Evolutionary conservation across 169 alveolate species (phyloP), one percentile per base, ranked within the genome.

Genomic region (Gregarina niphandrodes): DNA sequence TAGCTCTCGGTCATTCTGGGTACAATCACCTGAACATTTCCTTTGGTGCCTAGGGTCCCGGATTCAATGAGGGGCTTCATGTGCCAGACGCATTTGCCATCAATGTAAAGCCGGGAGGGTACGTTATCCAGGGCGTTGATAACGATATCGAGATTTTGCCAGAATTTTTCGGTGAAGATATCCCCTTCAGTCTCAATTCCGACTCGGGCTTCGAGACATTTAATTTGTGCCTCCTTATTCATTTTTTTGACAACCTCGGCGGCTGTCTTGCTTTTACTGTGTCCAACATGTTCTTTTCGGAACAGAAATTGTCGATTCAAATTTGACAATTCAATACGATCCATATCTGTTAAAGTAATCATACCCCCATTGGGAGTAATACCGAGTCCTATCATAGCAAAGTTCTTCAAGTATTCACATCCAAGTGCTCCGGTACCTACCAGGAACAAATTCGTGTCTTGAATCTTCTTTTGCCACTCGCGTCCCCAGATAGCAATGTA

Each of bases 31-130:
- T 42, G 50, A 7, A 73, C 77, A 55, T 72, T 86, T 24, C 96
- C 97, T 64, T 88, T 82, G 0, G 97, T 87, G 18, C 98, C 98
- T 23, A 90, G 70, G 13, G 99, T 93, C 28, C 98, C 99, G 1
- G 95, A 80, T 65, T 90, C 98, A 45, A 93, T 67, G 44, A 89
- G 73, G 6, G 98, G 96, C 61, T 80, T 88, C 50, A 71, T 79
- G 59, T 82, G 88, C 89, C 95, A 87, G 21, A 91, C 91, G 54
- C 98, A 90, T 48, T 89, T 81, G 22, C 75, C 69, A 61, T 93
- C 97, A 20, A 93, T 90, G 52, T 88, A 93, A 45, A 75, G 75
- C 42, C 98, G 76, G 4, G 99, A 95, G 60, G 79, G 80, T 21
- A 64, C 67, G 39, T 47, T 90, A 54, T 89, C 97, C 20, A 89